Conservation (phyloP, 148 eudicot genomes). For the Salicornia ramosissima region DNA sequence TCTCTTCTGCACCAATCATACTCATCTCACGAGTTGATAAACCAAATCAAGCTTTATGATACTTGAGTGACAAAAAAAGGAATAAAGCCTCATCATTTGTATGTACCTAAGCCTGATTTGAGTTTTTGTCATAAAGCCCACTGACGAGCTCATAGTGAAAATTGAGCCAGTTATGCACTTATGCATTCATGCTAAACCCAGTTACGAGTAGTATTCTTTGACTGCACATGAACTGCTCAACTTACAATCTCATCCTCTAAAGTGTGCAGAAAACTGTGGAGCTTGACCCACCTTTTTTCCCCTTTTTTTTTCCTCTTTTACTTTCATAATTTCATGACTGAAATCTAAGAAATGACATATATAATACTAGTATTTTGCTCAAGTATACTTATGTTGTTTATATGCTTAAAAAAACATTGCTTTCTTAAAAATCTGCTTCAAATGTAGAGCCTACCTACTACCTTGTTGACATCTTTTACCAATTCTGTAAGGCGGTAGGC, state of each 20-base stretch:
- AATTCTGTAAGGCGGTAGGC: background rate
- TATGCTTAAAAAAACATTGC: no score
- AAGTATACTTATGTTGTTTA: no score
- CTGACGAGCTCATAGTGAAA: background rate
- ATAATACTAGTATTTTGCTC: no score
- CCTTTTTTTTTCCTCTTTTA: background rate
- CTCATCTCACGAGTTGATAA: background rate
- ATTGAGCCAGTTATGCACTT: background rate
- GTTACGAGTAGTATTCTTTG: background rate
- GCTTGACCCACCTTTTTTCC: background rate
- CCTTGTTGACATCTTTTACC: background rate
- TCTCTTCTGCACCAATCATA: background rate
- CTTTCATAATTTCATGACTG: background rate
- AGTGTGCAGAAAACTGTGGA: background rate
- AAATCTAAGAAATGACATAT: background rate
- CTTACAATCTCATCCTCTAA: background rate
- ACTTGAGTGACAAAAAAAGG: background rate
- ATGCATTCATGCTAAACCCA: background rate
- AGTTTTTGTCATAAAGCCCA: background rate
- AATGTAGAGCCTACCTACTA: background rate
- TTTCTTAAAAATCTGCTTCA: background rate
- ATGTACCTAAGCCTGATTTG: background rate
- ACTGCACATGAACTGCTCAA: background rate
- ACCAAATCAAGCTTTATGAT: background rate
- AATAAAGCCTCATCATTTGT: background rate